A percentile compares a stretch with the other conserved stretches of the same genome.
Conservation (phyloP, 1,284 basidiomycete species). For the Psilocybe mexicana region DNA sequence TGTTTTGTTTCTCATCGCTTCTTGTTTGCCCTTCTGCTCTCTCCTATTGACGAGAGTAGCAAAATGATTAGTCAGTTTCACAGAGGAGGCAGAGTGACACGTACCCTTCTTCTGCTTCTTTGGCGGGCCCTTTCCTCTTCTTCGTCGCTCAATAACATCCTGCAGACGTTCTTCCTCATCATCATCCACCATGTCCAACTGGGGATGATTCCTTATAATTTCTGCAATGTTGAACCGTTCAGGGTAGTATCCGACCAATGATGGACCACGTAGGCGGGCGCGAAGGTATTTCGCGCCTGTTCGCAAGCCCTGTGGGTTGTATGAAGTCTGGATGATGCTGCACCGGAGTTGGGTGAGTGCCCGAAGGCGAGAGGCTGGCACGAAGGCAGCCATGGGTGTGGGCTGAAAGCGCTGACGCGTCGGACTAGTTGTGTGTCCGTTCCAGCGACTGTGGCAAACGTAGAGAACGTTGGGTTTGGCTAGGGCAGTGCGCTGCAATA, state of each 20-base stretch:
- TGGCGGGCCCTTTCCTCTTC: conserved; percentile 78
- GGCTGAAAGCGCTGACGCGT: background rate
- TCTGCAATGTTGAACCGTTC: conserved; percentile 49
- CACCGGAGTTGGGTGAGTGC: conserved; percentile 61
- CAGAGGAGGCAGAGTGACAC: conserved; percentile 24
- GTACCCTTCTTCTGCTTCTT: conserved; percentile 71
- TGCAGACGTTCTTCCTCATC: conserved; percentile 64
- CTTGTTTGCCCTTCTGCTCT: conserved; percentile 43
- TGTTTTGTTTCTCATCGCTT: conserved; percentile 22
- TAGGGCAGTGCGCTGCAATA: no score
- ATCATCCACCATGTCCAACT: conserved; percentile 59
- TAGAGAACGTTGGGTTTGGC: no score
- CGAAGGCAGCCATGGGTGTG: conserved; percentile 12
- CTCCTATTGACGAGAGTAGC: conserved; percentile 30
- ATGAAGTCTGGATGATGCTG: conserved; percentile 80
- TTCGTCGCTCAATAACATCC: conserved; percentile 67
- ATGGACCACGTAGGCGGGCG: conserved; percentile 23
- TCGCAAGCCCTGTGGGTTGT: conserved; percentile 68
- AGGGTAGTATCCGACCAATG: conserved; percentile 33
- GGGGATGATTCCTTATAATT: conserved; percentile 52
- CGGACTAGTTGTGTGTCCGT: no score
- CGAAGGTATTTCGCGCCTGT: conserved; percentile 28
- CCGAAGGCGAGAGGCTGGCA: conserved; percentile 10
- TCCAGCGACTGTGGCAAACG: no score
- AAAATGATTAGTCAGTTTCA: background rate